Evolutionary conservation across 2,329 filamentous ascomycete species (phyloP), one percentile per base, ranked within the genome.

Genomic region (Podosphaera fusca): DNA sequence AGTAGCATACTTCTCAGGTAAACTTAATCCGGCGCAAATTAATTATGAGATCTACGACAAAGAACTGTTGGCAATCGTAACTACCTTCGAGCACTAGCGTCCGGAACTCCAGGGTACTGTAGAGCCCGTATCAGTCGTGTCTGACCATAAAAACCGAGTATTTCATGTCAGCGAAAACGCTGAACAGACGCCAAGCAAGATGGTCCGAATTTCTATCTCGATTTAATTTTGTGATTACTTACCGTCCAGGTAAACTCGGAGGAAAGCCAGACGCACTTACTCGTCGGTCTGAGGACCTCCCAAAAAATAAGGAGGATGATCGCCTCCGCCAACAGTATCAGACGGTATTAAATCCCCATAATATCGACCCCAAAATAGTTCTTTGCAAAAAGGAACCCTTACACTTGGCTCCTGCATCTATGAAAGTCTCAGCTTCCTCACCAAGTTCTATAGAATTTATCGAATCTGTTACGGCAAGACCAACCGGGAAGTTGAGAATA

Each of bases 61-160:
- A 55, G 67, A 70, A 61, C 61, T 71, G 0, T 51, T 70, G 2
- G 66, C 67, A 1, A 67, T 71, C 38, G 56, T 71, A 10, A n/a
- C 52, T 9, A n/a, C 40, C 0, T 61, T 65, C 30, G 45, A 62
- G 42, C 57, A 65, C 52, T 68, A 58, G 62, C 36, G 61, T 49
- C 34, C 35, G 10, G 56, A 67, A n/a, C 56, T 66, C 3, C 51
- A 61, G 56, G 56, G 59, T 21, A 31, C 49, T 0, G 29, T 53
- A 38, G n/a, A 59, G 14, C 10, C 2, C 14, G 47, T 66, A n/a
- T 10, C 55, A 4, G 57, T 67, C 4, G 29, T 62, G 1, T 61
- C 46, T 1, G 61, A 66, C 59, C 58, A 68, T 38, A 61, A 65
- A 33, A 66, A 67, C 56, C 0, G 49, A 56, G 31, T 57, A 59